phyloP scores from a whole-genome alignment of 2,329 filamentous ascomycete genomes.

The Fusarium drepaniforme region DNA sequence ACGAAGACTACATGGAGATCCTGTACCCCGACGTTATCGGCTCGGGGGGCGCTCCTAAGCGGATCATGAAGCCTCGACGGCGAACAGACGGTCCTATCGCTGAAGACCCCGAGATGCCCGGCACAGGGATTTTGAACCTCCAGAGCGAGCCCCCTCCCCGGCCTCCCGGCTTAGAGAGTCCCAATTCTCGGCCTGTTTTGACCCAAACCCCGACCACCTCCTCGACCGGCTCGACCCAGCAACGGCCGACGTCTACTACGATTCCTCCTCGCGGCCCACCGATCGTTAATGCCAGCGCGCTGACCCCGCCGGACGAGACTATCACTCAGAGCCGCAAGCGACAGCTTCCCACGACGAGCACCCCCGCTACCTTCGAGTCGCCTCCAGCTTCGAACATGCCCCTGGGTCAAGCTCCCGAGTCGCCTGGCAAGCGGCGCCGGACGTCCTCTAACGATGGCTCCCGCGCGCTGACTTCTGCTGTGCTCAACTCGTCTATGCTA shows the following conservation, averaged over 20 bases:
- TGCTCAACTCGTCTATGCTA: constrained; percentile 47
- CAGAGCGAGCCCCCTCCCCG: constrained; percentile 50
- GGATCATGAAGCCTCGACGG: constrained; percentile 67
- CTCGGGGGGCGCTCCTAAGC: constrained; percentile 69
- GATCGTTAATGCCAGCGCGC: constrained; percentile 56
- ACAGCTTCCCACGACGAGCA: constrained; percentile 43
- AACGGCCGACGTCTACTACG: constrained; percentile 47
- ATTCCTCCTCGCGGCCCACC: constrained; percentile 55
- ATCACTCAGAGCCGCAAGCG: constrained; percentile 59
- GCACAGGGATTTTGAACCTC: constrained; percentile 60
- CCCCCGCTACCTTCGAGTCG: constrained; percentile 35
- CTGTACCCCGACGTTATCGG: constrained; percentile 71
- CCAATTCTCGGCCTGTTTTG: constrained; percentile 43
- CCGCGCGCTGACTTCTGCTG: constrained; percentile 40
- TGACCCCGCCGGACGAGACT: constrained; percentile 69
- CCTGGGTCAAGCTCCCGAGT: constrained; percentile 44
- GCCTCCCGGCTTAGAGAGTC: constrained; percentile 40
- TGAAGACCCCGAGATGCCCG: constrained; percentile 62
- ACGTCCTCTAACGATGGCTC: constrained; percentile 45
- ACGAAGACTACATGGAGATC: constrained; percentile 71
- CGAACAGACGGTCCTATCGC: constrained; percentile 59
- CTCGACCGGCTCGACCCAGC: constrained; percentile 38
- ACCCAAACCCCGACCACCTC: constrained; percentile 46
- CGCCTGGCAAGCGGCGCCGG: constrained; percentile 50
- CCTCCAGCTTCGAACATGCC: constrained; percentile 34